Evolutionary conservation across 2,329 filamentous ascomycete species (phyloP), one percentile per base, ranked within the genome.

Genomic region (Trichoderma guizhouense): DNA sequence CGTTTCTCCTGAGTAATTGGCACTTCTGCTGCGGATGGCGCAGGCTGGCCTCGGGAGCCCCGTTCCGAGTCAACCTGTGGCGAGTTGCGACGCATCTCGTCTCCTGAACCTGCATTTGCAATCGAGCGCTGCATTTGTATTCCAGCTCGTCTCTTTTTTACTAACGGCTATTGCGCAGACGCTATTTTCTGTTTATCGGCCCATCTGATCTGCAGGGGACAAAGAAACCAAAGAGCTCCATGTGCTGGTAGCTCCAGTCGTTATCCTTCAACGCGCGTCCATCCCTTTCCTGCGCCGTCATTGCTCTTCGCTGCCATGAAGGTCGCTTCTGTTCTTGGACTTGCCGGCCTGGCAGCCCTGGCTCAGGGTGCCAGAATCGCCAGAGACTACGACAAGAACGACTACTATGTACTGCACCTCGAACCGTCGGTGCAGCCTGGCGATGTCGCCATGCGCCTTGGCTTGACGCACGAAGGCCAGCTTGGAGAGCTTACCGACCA

Each of bases 391-490:
- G 88, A 92, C 64, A 86, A 88, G 51, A 90, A 94, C 82, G 95
- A 99, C 82, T 98, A 97, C 83, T 98, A 98, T 81, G 94, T 97
- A 74, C 86, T 99, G 61, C 93, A 98, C 75, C 88, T 99, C 78
- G 89, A 92, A 72, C 83, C 88, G 14, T 85, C 87, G 47, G 85
- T 88, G 7, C 86, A 89, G 15, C 94, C 94, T 18, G 83, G 87
- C 28, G 86, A 91, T 53, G 86, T 98, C 74, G 94, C 94, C 32
- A 83, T 85, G 60, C 86, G 89, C 26, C 84, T 99, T 9, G 94
- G 93, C 24, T 85, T 97, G 62, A 86, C 88, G 58, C 91, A 97
- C 81, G 93, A 98, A 77, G 95, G 95, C 47, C 89, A 89, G 61
- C 86, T 98, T 21, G 92, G 93, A 75, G 89, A 93, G 78, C 87